phyloP scores from a whole-genome alignment of 768 basidiomycete genomes.

The Tricholoma bakamatsutake region DNA sequence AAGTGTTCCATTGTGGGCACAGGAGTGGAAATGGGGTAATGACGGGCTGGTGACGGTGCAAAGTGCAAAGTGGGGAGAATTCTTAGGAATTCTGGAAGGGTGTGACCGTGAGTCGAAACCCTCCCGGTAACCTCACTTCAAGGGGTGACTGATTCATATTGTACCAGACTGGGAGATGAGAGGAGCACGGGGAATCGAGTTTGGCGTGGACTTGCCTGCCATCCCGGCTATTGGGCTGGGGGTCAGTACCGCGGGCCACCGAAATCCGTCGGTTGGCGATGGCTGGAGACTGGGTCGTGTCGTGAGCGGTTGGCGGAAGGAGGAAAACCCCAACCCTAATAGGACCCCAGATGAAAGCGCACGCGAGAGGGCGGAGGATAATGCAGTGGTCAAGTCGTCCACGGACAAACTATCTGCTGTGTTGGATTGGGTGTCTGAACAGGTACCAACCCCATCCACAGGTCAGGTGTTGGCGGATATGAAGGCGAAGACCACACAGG shows the following conservation, averaged over 20 bases:
- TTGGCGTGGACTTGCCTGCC: constrained; percentile 53
- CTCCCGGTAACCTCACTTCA: not conserved
- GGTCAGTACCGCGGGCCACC: constrained; percentile 8
- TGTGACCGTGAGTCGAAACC: constrained; percentile 58
- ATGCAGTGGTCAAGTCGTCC: constrained; percentile 57
- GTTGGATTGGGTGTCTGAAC: constrained; percentile 76
- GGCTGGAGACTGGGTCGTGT: constrained; percentile 52
- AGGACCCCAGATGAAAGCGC: constrained; percentile 14
- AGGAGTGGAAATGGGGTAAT: constrained; percentile 68
- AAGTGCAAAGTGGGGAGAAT: constrained; percentile 94
- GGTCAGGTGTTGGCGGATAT: constrained; percentile 11
- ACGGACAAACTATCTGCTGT: constrained; percentile 70
- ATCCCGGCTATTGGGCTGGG: constrained; percentile 39
- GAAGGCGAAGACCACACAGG: constrained; percentile 1
- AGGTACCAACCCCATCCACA: constrained; percentile 39
- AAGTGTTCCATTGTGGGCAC: constrained; percentile 37
- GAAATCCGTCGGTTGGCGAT: constrained; percentile 21
- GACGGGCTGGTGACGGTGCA: constrained; percentile 91
- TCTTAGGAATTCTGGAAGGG: constrained; percentile 82
- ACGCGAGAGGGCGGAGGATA: constrained; percentile 21
- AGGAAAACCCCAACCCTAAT: constrained; percentile 28
- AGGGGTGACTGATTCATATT: not conserved
- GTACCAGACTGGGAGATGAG: constrained; percentile 82
- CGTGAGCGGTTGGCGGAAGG: constrained; percentile 54
- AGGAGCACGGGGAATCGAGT: constrained; percentile 76